Evolutionary conservation across 192 early-diverging fungal genomes (phyloP).

Genomic region (Coemansia sp.): DNA sequence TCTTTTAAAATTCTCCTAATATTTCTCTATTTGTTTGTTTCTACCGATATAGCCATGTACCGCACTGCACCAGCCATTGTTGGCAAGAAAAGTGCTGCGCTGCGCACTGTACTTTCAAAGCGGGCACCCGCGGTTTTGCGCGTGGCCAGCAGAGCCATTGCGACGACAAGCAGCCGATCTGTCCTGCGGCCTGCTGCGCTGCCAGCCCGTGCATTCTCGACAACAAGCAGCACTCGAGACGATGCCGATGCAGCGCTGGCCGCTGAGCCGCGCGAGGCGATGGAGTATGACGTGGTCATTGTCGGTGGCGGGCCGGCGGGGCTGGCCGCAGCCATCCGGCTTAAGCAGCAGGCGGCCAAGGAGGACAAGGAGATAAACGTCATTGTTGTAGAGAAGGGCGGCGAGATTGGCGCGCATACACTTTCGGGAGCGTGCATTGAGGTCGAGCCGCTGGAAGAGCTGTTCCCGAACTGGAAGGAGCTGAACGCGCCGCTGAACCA

Average conservation of each 20-base stretch:
- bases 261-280: conserved; percentile 62
- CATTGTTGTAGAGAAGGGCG: conserved; percentile 90
- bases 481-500: conserved; percentile 89
- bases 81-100: too few species aligned
- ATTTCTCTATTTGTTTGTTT: too few species aligned
- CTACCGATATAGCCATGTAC: too few species aligned
- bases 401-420: conserved; percentile 92
- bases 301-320: conserved; percentile 95
- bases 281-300: conserved; percentile 95
- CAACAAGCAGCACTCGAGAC: neutral
- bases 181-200: neutral
- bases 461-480: conserved; percentile 98
- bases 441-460: conserved; percentile 85
- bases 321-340: conserved; percentile 89
- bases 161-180: neutral
- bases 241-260: neutral
- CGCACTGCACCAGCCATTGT: too few species aligned
- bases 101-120: too few species aligned
- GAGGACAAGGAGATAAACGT: conserved; percentile 84
- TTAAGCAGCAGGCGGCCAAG: conserved; percentile 86
- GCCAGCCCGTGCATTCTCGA: neutral
- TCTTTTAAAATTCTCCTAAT: too few species aligned
- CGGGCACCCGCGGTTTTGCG: too few species aligned
- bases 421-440: conserved; percentile 95
- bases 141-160: too few species aligned